Conservation (phyloP, 768 basidiomycete species). For the Lactarius psammicola region DNA sequence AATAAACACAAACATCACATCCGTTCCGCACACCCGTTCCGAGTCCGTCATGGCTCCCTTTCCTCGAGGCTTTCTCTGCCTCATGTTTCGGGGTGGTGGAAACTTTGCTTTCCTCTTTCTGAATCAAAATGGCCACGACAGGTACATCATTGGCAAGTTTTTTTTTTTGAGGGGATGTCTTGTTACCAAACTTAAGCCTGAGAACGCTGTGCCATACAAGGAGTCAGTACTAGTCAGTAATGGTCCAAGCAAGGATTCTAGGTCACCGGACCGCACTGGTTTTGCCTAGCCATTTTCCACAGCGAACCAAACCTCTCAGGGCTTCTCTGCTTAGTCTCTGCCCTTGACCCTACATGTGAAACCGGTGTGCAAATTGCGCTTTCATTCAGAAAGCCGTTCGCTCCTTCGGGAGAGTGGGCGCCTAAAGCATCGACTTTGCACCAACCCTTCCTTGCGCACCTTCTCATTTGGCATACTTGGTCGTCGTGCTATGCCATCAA, state of each 20-base stretch:
- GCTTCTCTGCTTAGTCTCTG: not conserved
- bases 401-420: not conserved
- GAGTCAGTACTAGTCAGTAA: no score
- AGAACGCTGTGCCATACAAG: not conserved
- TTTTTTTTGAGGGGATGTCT: not conserved
- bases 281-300: not conserved
- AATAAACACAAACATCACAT: constrained; percentile 24
- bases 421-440: not conserved
- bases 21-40: not conserved
- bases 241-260: not conserved
- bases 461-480: not conserved
- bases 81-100: not conserved
- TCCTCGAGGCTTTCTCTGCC: constrained; percentile 12
- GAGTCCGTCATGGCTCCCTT: not conserved
- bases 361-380: not conserved
- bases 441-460: not conserved
- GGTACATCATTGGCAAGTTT: not conserved
- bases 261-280: not conserved
- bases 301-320: not conserved
- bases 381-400: constrained; percentile 19
- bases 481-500: not conserved
- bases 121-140: not conserved
- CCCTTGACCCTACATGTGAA: constrained; percentile 16
- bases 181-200: not conserved
- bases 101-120: not conserved